Base-by-base conservation (phyloP, 176 grass and related monocot species). In the Oropetium thomaeum region DNA sequence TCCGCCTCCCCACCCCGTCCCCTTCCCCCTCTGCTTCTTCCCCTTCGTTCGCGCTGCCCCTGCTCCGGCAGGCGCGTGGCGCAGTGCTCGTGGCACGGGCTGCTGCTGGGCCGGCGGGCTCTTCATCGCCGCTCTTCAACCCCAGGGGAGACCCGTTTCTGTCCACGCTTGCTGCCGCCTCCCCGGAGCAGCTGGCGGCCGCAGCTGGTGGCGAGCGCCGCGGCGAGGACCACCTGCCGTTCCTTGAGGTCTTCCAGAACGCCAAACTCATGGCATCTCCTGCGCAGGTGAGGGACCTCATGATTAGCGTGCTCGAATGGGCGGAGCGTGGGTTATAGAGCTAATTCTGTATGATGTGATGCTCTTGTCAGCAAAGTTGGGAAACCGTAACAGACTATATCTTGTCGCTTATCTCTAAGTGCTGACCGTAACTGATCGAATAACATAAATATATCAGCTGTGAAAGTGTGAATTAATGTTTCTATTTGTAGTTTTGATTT, bases 251-350 rank as follows among this genome's bases (percentile, higher is more conserved):
- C 81, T 93, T 93, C 82, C 84, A 87, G 54, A 87, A 78, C 84
- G 75, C 91, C 78, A 90, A 87, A 66, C 91, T 93, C 75, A 90
- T 93, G 87, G 82, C 91, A 52, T 80, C 87, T 55, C 91, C 91
- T 20, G 78, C 87, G 29, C 91, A 93, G 91, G 91, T 93, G 20
- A 63, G 70, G 37, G 10, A 2, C 29, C 32, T 45, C 32, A 5
- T 11, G 5, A 16, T 28, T 54, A 63, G 49, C 8, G 20, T 33
- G 5, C 20, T 68, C 51, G 33, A 35, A 38, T 48, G 38, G 30
- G n/a, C n/a, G 8, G 37, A 1, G 23, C 4, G 13, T 48, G 45
- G n/a, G 51, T 25, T 34, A 58, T 33, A 22, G 16, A 65, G 37
- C 4, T 79, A 3, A 17, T 20, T 8, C 37, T 47, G 6, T 53